phyloP scores from a whole-genome alignment of 73 alveolate genomes.

The Paramecium octaurelia region DNA sequence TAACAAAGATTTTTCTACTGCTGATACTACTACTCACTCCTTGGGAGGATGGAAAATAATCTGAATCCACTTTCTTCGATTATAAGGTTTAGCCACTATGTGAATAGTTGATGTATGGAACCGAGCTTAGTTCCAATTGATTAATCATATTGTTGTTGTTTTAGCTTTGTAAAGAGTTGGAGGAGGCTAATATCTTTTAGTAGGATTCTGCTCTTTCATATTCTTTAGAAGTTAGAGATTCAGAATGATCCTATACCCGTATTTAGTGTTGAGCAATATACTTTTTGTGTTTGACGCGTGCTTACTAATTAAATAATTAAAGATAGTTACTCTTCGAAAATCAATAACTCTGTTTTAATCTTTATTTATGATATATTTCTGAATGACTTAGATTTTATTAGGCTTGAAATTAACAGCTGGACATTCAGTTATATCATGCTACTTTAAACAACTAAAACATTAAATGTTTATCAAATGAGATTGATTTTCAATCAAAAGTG shows the following conservation, averaged over 20 bases:
- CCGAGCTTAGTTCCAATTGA: neutral
- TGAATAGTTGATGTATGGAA: neutral
- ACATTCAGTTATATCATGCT: neutral
- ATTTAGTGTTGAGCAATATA: neutral
- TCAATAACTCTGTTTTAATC: neutral
- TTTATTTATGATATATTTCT: neutral
- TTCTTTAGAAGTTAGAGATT: neutral
- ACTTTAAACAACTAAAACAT: neutral
- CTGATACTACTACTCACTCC: slow-evolving; percentile 2
- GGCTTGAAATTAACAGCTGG: neutral
- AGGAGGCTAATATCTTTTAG: neutral
- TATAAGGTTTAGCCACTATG: neutral
- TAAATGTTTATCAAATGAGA: neutral
- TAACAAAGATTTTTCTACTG: neutral
- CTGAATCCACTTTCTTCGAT: neutral
- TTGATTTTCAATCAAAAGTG: neutral
- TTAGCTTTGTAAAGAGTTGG: neutral
- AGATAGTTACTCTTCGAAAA: neutral
- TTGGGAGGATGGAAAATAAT: neutral
- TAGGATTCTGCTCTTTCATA: neutral
- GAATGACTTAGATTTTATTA: neutral
- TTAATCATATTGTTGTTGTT: neutral
- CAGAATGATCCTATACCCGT: neutral
- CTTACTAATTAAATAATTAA: neutral
- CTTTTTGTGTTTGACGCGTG: neutral